phyloP scores from a whole-genome alignment of 2,329 filamentous ascomycete genomes.

The Stemphylium vesicarium region DNA sequence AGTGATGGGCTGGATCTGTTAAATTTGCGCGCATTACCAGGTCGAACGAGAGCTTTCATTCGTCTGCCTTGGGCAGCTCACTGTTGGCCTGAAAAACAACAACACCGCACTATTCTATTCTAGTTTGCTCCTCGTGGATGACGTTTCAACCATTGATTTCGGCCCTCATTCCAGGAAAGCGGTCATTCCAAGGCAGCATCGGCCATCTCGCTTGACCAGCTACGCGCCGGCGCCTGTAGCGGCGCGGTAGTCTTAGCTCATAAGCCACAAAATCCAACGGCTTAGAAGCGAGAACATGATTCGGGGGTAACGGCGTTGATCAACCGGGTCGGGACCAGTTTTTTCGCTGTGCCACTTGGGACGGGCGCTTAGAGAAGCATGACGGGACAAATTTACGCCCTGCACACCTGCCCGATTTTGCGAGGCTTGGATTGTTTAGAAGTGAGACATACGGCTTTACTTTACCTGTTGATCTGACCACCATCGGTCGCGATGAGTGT shows the following conservation, averaged over 20 bases:
- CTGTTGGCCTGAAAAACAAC: constrained; percentile 3
- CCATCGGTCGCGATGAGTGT: neutral
- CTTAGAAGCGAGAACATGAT: constrained; percentile 1
- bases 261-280: constrained; percentile 4
- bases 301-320: constrained; percentile 3
- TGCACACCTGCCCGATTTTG: constrained; percentile 2
- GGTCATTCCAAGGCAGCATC: constrained; percentile 15
- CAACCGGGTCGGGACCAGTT: neutral
- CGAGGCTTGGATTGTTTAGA: constrained; percentile 1
- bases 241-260: constrained; percentile 3
- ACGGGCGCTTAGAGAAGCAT: constrained; percentile 17
- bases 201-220: constrained; percentile 7
- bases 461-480: neutral
- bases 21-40: neutral
- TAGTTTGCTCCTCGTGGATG: constrained; percentile 1
- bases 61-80: constrained; percentile 7
- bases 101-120: constrained; percentile 2
- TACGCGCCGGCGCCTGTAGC: constrained; percentile 16
- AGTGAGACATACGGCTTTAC: constrained; percentile 8
- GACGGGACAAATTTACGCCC: constrained; percentile 10
- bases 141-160: constrained; percentile 7
- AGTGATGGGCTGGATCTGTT: neutral
- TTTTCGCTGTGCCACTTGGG: constrained; percentile 7
- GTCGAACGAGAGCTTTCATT: neutral
- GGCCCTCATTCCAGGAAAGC: constrained; percentile 11